A percentile compares a stretch with the other conserved stretches of the same genome.
phyloP scores from a whole-genome alignment of 768 basidiomycete genomes.

The Phlegmacium glaucopus region DNA sequence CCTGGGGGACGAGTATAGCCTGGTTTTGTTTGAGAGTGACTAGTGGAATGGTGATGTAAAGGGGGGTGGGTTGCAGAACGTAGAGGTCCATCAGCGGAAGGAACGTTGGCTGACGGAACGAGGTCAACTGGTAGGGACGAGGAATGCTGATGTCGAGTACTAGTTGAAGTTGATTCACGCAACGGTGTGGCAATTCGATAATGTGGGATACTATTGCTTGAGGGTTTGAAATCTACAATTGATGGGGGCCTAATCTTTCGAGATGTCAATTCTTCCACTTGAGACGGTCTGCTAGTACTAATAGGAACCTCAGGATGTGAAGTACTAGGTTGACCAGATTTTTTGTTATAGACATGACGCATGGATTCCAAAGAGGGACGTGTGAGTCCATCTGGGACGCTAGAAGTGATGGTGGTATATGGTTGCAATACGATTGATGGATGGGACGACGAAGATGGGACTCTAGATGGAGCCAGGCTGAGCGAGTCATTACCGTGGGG shows the following conservation, averaged over 20 bases:
- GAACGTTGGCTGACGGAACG: conserved; percentile 4
- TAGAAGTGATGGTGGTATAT: not conserved
- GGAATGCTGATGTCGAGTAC: conserved; percentile 30
- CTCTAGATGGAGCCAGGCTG: not conserved
- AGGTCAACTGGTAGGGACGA: conserved; percentile 28
- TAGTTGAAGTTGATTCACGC: not conserved
- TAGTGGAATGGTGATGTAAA: not conserved
- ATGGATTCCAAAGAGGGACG: not conserved
- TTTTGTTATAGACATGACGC: not conserved
- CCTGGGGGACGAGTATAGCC: not conserved
- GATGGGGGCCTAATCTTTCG: not conserved
- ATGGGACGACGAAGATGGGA: conserved; percentile 4
- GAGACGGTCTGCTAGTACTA: not conserved
- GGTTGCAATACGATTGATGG: not conserved
- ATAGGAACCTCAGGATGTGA: not conserved
- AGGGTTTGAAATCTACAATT: not conserved
- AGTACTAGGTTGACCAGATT: no score
- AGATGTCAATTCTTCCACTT: not conserved
- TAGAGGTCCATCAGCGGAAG: conserved; percentile 3
- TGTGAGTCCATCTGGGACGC: not conserved
- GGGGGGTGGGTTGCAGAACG: conserved; percentile 7
- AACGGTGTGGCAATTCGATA: conserved; percentile 3
- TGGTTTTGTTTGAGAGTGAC: conserved; percentile 3
- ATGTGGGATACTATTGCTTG: not conserved
- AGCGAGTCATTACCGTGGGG: conserved; percentile 1